Evolutionary conservation across 352 stramenopile genomes (phyloP).

Genomic region (Phytopythium montanum): DNA sequence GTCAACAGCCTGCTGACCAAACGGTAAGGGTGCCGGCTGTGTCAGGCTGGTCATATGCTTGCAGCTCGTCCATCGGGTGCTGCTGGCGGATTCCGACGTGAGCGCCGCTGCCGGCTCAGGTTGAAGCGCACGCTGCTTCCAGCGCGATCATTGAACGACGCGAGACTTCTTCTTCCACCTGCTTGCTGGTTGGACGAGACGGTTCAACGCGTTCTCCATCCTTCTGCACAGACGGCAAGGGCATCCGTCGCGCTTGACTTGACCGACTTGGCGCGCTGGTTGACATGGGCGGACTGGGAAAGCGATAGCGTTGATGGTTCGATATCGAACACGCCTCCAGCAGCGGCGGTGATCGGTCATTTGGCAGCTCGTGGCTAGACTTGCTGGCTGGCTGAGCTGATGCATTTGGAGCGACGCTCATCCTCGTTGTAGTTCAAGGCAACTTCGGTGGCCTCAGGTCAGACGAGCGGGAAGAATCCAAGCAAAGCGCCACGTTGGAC

Average conservation of each 20-base stretch:
- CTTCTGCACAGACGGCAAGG: background rate
- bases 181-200: background rate
- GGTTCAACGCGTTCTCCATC: background rate
- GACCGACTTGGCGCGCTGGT: background rate
- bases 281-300: background rate
- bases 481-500: background rate
- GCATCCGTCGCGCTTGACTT: background rate
- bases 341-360: too few relatives aligned
- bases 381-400: background rate
- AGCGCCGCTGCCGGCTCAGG: background rate
- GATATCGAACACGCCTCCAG: background rate
- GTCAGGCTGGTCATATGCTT: background rate
- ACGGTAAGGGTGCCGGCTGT: background rate
- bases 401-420: background rate
- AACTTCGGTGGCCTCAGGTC: background rate
- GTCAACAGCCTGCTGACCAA: too few relatives aligned
- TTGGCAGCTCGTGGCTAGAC: background rate
- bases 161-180: background rate
- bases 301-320: background rate
- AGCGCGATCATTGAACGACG: background rate
- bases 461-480: background rate
- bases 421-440: conserved; percentile 4
- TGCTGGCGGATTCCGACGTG: background rate
- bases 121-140: background rate
- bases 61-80: background rate